Conservation (phyloP, 2,329 filamentous ascomycete genomes). For the Nothophaeocryptopus gaeumannii region DNA sequence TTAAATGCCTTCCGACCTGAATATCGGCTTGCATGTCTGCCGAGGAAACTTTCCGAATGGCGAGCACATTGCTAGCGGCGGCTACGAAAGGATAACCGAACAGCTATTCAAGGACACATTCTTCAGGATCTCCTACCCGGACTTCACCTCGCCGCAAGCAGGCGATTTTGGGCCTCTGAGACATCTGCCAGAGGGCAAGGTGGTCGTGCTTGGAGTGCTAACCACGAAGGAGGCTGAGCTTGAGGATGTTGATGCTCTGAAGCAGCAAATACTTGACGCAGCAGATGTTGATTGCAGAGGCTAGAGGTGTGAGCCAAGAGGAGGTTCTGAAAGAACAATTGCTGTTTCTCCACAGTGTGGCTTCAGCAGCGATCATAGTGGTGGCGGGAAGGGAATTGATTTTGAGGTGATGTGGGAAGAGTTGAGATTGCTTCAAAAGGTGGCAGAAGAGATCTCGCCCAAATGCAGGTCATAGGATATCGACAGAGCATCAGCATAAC, state of each 20-base stretch:
- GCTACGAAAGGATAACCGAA: slow-evolving; percentile 45
- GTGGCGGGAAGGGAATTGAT: slow-evolving; percentile 60
- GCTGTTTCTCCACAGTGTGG: slow-evolving; percentile 61
- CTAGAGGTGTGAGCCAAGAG: slow-evolving; percentile 56
- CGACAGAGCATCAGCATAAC: no score
- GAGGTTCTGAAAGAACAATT: slow-evolving; percentile 67
- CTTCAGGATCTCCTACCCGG: slow-evolving; percentile 33
- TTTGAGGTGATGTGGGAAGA: slow-evolving; percentile 49
- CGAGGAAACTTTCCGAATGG: slow-evolving; percentile 47
- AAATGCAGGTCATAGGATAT: slow-evolving; percentile 24
- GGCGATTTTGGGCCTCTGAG: slow-evolving; percentile 47
- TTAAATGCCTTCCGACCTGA: slow-evolving; percentile 69
- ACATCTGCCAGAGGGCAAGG: slow-evolving; percentile 44
- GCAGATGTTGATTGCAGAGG: slow-evolving; percentile 65
- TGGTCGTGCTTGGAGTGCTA: slow-evolving; percentile 46
- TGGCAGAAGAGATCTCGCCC: slow-evolving; percentile 71
- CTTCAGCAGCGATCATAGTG: slow-evolving; percentile 60
- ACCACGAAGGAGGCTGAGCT: slow-evolving; percentile 46
- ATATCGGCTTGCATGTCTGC: slow-evolving; percentile 74
- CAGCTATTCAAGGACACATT: slow-evolving; percentile 33
- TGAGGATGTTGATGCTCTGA: slow-evolving; percentile 46
- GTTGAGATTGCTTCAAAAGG: slow-evolving; percentile 65
- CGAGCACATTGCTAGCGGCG: slow-evolving; percentile 45
- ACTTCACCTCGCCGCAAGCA: slow-evolving; percentile 46
- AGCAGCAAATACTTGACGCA: slow-evolving; percentile 42